phyloP scores from a whole-genome alignment of 768 basidiomycete species.

The Mycena rebaudengoi region DNA sequence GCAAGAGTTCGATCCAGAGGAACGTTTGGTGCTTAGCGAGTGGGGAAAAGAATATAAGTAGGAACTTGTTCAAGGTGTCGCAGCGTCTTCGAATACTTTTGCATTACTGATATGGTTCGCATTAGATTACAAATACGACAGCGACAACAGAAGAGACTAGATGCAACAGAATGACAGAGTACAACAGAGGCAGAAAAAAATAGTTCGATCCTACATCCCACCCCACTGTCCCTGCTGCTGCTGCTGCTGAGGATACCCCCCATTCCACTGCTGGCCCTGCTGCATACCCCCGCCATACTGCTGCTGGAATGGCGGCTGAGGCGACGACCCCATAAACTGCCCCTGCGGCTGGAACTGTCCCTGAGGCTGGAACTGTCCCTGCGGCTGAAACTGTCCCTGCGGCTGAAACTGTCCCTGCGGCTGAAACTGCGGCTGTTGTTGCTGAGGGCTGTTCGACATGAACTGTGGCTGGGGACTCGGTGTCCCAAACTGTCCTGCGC shows the following conservation, averaged over 20 bases:
- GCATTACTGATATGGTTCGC: too few species aligned
- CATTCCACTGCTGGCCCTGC: slow-evolving; percentile 22
- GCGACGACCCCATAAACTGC: slow-evolving; percentile 28
- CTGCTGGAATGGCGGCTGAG: slow-evolving; percentile 22
- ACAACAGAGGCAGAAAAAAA: too few species aligned
- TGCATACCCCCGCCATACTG: slow-evolving; percentile 20
- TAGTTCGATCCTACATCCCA: slow-evolving; percentile 47
- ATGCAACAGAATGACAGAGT: too few species aligned
- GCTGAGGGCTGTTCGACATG: slow-evolving; percentile 41
- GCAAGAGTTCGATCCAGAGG: too few species aligned
- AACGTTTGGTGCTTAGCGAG: too few species aligned
- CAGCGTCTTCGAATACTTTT: too few species aligned
- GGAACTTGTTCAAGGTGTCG: too few species aligned
- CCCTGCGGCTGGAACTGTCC: too few species aligned
- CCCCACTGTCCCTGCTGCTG: slow-evolving; percentile 47
- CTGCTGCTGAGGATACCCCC: slow-evolving; percentile 23
- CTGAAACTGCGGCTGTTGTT: slow-evolving; percentile 33
- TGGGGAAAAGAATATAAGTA: too few species aligned
- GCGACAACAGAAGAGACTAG: too few species aligned
- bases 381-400: slow-evolving; percentile 28
- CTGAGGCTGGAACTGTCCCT: slow-evolving; percentile 26
- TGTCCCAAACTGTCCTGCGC: slow-evolving; percentile 29
- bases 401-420: slow-evolving; percentile 19
- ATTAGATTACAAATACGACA: too few species aligned
- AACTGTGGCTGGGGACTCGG: slow-evolving; percentile 39